Evolutionary conservation across 345 rosid genomes (phyloP).

Genomic region (Linum lewisii): DNA sequence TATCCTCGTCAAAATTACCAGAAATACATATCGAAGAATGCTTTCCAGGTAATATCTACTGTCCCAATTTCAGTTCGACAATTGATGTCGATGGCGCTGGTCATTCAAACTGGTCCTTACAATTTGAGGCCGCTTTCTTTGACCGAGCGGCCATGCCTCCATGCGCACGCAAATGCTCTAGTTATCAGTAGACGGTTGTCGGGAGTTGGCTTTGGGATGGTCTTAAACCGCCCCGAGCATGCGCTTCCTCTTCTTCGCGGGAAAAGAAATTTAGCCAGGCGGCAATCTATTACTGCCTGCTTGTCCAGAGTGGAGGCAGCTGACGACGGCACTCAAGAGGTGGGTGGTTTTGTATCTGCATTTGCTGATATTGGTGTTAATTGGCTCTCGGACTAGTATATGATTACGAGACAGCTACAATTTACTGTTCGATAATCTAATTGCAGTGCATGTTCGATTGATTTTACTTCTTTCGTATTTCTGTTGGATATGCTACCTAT

Average conservation of each 20-base stretch:
- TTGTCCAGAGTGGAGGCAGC: conserved; percentile 38
- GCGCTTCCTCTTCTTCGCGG: conserved; percentile 16
- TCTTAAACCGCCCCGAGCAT: conserved; percentile 22
- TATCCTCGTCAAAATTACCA: too few species aligned
- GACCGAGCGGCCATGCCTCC: conserved; percentile 36
- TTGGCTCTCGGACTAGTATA: not conserved
- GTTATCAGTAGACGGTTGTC: conserved; percentile 18
- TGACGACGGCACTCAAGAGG: conserved; percentile 30
- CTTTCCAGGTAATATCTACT: not conserved
- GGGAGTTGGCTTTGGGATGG: conserved; percentile 20
- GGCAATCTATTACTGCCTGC: conserved; percentile 33
- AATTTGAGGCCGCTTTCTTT: conserved; percentile 29
- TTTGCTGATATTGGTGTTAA: not conserved
- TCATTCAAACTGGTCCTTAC: conserved; percentile 28
- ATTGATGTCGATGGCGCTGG: conserved; percentile 30
- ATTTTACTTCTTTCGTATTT: not conserved
- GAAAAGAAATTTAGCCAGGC: conserved; percentile 19
- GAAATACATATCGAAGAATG: not conserved
- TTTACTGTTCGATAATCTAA: not conserved
- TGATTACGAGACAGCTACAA: not conserved
- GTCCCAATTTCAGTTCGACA: not conserved
- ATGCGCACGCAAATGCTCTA: conserved; percentile 27
- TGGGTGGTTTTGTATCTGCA: conserved; percentile 25
- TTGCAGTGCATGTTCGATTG: not conserved
- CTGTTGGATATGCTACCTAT: not conserved